Evolutionary conservation across 495 filamentous ascomycete species (phyloP).

Genomic region (Letharia columbiana): DNA sequence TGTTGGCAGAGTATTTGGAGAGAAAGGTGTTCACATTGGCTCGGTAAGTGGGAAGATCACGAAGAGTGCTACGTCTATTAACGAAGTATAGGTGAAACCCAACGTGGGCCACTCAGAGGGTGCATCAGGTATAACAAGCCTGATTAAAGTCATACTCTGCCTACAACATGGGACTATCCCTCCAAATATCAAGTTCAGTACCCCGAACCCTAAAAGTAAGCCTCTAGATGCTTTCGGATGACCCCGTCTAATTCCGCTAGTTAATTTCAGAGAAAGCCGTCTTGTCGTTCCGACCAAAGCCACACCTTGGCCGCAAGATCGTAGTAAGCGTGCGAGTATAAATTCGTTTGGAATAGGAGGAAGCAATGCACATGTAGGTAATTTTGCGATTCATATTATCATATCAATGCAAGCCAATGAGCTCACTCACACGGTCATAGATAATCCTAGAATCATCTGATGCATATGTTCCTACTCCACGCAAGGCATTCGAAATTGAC

Average conservation of each 20-base stretch:
- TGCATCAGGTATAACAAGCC: constrained; percentile 30
- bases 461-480: not conserved
- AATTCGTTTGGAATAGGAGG: constrained; percentile 33
- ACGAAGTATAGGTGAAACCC: constrained; percentile 31
- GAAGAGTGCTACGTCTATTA: not conserved
- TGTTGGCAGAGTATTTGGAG: constrained; percentile 37
- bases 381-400: not conserved
- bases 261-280: constrained; percentile 25
- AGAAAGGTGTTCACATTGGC: constrained; percentile 24
- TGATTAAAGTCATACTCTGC: constrained; percentile 33
- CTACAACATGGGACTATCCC: constrained; percentile 33
- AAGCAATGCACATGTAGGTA: constrained; percentile 28
- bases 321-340: constrained; percentile 24
- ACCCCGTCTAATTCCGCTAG: constrained; percentile 16
- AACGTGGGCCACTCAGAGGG: constrained; percentile 37
- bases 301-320: constrained; percentile 29
- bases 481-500: not conserved
- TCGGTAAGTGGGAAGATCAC: constrained; percentile 22
- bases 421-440: constrained; percentile 1
- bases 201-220: constrained; percentile 30
- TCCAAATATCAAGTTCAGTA: constrained; percentile 29
- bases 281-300: constrained; percentile 25
- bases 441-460: constrained; percentile 18
- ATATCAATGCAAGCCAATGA: not conserved
- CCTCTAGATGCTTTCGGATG: not conserved